Evolutionary conservation across 306 rosid species (phyloP), one percentile per base, ranked within the genome.

Genomic region (Lathyrus tuberosus): DNA sequence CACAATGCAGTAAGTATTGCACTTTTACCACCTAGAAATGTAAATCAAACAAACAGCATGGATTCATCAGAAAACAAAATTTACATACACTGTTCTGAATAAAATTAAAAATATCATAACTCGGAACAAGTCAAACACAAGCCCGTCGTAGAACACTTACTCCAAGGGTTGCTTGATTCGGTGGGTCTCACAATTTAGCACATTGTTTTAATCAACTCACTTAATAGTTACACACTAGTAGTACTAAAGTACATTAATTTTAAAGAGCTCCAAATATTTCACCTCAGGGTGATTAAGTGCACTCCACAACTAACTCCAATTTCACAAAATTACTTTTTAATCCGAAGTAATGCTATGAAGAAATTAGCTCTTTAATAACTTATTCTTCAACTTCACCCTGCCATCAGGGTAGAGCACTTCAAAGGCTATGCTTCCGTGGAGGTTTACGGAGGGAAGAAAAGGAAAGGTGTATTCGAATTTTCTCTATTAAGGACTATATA

Each of bases 1-100:
- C 96, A 87, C 49, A 94, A 51, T 22, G 98, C 97, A 22, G 96
- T 85, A 56, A 94, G 75, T 63, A 94, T 80, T 6, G 98, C 98
- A 74, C 98, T 94, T 84, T 88, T 94, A 38, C 98, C 98, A 77
- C 98, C 98, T 94, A 80, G 10, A 77, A 58, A 59, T n/a, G n/a
- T 42, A 81, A 74, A 31, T 46, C 60, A 76, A 47, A 60, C 59
- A 66, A 65, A 65, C 40, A 73, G 31, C 43, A 31, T 15, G 26
- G 33, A 58, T 51, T 40, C 51, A 28, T 63, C 20, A 74, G 9
- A 59, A 67, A 70, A 15, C 62, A 70, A 71, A 11, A 10, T 58
- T 41, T 6, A 44, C 22, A 18, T 4, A 77, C 56, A 61, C 69
- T 46, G 16, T 40, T 14, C 61, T n/a, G 8, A 31, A 43, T 62